phyloP scores from a whole-genome alignment of 169 alveolate species.

The Perkinsus olseni region DNA sequence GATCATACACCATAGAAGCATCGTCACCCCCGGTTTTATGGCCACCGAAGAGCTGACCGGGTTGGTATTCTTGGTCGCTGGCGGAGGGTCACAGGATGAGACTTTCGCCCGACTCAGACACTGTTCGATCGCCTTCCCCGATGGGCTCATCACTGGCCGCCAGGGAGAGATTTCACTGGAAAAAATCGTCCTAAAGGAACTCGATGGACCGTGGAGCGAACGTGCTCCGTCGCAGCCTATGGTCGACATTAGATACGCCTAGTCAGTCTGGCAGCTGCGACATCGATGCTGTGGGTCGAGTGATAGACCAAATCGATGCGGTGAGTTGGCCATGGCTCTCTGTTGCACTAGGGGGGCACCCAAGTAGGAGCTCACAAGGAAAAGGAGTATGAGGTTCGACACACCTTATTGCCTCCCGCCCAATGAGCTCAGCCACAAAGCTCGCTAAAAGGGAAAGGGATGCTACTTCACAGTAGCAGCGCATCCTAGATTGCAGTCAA shows the following conservation, averaged over 20 bases:
- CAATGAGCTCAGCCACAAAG: too few species aligned
- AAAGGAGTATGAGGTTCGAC: too few species aligned
- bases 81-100: too few species aligned
- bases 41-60: not conserved
- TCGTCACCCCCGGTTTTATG: not conserved
- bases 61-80: too few species aligned
- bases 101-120: not conserved
- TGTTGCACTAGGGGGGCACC: not conserved
- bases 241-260: not conserved
- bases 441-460: too few species aligned
- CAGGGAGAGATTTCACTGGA: not conserved
- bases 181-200: not conserved
- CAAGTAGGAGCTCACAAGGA: too few species aligned
- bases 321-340: not conserved
- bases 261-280: not conserved
- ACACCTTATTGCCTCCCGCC: too few species aligned
- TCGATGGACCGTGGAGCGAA: not conserved
- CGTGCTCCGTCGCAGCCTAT: not conserved
- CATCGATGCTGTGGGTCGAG: not conserved
- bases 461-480: too few species aligned
- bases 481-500: too few species aligned
- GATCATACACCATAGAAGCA: not conserved
- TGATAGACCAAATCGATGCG: not conserved
- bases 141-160: not conserved
- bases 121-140: not conserved